phyloP scores from a whole-genome alignment of 768 basidiomycete species.

The Kwoniella bestiolae region DNA sequence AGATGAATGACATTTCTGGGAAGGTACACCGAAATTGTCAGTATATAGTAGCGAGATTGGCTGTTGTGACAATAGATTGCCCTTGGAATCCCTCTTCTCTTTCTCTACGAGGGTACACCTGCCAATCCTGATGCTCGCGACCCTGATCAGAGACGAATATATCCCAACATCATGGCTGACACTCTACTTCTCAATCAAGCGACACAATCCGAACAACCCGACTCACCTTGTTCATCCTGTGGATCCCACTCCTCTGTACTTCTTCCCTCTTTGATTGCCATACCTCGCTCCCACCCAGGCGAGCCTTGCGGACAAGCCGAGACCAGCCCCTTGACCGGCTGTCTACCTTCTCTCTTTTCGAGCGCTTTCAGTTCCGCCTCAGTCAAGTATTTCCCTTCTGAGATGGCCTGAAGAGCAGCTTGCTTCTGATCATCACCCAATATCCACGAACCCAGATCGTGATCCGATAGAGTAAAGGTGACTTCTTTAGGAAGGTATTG shows the following conservation, averaged over 20 bases:
- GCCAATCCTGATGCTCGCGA: no score
- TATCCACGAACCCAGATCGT: constrained; percentile 53
- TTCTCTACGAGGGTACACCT: no score
- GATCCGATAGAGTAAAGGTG: constrained; percentile 50
- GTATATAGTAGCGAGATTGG: no score
- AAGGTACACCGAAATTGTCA: no score
- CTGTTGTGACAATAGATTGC: no score
- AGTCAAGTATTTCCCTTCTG: constrained; percentile 34
- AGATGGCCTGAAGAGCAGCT: constrained; percentile 33
- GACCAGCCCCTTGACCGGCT: constrained; percentile 28
- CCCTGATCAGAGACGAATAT: no score
- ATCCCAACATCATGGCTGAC: no score
- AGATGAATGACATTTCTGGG: constrained; percentile 50
- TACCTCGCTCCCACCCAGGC: constrained; percentile 32
- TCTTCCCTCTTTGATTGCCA: constrained; percentile 20
- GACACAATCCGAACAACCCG: no score
- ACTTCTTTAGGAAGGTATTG: constrained; percentile 40
- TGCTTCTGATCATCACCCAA: constrained; percentile 48
- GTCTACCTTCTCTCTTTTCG: constrained; percentile 46
- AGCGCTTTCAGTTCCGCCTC: constrained; percentile 41
- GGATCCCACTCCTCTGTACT: constrained; percentile 1
- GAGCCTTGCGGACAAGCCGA: constrained; percentile 50
- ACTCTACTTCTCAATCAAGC: no score
- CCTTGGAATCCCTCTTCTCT: background rate
- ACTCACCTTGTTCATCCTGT: constrained; percentile 14